A percentile compares a stretch with the other conserved stretches of the same genome.
Evolutionary conservation across 306 rosid species (phyloP).

Genomic region (Ceratonia siliqua): DNA sequence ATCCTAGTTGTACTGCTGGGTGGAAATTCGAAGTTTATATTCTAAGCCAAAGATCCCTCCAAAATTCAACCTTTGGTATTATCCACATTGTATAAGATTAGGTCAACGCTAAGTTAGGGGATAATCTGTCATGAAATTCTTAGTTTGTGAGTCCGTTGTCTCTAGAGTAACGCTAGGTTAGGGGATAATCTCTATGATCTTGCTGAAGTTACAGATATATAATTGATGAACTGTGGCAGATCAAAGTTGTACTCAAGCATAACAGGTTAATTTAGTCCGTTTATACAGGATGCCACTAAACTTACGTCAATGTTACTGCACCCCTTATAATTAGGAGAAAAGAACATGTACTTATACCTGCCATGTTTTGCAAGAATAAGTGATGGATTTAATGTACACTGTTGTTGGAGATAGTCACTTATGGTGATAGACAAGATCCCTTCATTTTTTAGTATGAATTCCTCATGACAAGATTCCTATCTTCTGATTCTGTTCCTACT

Average conservation of each 20-base stretch:
- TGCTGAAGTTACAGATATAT: background rate
- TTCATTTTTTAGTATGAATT: constrained; percentile 51
- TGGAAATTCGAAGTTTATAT: too few species aligned
- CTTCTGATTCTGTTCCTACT: background rate
- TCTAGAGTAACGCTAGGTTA: too few species aligned
- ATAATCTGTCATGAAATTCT: background rate
- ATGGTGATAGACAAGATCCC: constrained; percentile 59
- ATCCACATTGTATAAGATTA: background rate
- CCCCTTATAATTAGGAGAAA: too few species aligned
- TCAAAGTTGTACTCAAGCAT: background rate
- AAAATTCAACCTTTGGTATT: too few species aligned
- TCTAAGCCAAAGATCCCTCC: too few species aligned
- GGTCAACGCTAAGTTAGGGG: background rate
- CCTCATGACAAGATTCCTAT: constrained; percentile 4
- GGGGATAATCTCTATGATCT: background rate
- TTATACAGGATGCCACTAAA: background rate
- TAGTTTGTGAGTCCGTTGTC: background rate
- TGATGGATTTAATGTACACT: constrained; percentile 49
- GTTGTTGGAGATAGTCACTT: constrained; percentile 54
- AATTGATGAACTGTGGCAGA: background rate
- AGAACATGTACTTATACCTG: background rate
- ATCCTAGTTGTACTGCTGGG: too few species aligned
- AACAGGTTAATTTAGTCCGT: background rate
- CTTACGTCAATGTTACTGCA: background rate
- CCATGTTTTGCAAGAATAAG: constrained; percentile 37